Evolutionary conservation across 257 asterid species (phyloP).

Genomic region (Solanum piurae): DNA sequence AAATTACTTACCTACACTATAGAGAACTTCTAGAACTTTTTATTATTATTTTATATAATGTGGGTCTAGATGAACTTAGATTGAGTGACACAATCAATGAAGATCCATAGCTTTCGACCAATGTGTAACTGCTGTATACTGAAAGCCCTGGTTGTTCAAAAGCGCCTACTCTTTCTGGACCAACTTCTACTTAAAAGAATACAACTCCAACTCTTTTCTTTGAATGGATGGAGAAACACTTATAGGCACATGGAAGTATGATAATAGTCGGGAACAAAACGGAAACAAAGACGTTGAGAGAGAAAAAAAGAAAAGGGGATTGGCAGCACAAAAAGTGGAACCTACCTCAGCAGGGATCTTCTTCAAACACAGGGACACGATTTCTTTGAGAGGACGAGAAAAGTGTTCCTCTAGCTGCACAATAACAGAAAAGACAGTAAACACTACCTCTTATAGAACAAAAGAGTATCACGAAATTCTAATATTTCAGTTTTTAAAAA

Average conservation of each 20-base stretch:
- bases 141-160: neutral
- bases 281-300: neutral
- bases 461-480: neutral
- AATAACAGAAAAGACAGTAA: conserved; percentile 6
- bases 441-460: neutral
- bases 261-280: neutral
- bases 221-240: neutral
- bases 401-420: conserved; percentile 97
- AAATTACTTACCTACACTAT: neutral
- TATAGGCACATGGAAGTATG: neutral
- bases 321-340: conserved; percentile 6
- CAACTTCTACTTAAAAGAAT: neutral
- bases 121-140: neutral
- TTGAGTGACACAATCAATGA: neutral
- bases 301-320: neutral
- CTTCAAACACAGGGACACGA: conserved; percentile 78
- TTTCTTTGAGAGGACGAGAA: conserved; percentile 92
- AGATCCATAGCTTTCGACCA: neutral
- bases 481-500: neutral
- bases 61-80: neutral
- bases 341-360: conserved; percentile 89
- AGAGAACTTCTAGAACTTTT: neutral
- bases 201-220: neutral
- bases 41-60: neutral
- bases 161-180: neutral